These are phyloP conservation scores for Aspergillus piperis DNA, from an alignment of 2,329 filamentous ascomycete species.

Conservation along the genomic window DNA sequence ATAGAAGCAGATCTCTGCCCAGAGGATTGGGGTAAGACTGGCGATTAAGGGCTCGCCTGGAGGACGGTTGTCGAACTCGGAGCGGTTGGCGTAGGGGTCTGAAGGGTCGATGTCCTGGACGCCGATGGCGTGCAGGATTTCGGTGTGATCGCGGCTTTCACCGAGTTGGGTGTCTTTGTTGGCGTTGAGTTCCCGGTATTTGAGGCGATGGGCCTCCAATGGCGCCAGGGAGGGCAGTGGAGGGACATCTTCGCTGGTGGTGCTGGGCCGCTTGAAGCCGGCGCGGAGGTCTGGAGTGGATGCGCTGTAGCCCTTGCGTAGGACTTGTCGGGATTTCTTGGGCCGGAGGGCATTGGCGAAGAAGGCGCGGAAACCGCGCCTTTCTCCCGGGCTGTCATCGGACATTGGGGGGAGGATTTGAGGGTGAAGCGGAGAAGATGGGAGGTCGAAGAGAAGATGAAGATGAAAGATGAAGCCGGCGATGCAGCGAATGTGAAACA, in stretches of 20 bases:
- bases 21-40: slow-evolving; percentile 49
- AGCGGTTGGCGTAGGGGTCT: slow-evolving; percentile 13
- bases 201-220: slow-evolving; percentile 36
- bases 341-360: slow-evolving; percentile 33
- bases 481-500: neutral
- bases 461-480: slow-evolving; percentile 2
- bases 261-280: slow-evolving; percentile 20
- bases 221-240: slow-evolving; percentile 36
- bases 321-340: slow-evolving; percentile 41
- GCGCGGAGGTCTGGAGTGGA: slow-evolving; percentile 33
- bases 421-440: neutral
- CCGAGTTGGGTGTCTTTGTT: slow-evolving; percentile 39
- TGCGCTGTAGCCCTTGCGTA: slow-evolving; percentile 33
- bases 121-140: slow-evolving; percentile 39
- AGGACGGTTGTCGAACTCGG: slow-evolving; percentile 26
- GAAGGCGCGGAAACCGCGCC: slow-evolving; percentile 33
- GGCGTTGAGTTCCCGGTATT: slow-evolving; percentile 32
- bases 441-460: neutral
- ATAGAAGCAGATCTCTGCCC: slow-evolving; percentile 47
- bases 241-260: slow-evolving; percentile 27
- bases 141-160: slow-evolving; percentile 39
- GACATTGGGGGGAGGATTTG: slow-evolving; percentile 27
- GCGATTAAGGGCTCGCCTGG: slow-evolving; percentile 48
- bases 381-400: slow-evolving; percentile 34
- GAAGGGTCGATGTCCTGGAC: slow-evolving; percentile 33